A percentile compares a stretch with the other conserved stretches of the same genome.
These are phyloP conservation scores for Przewalskia tangutica DNA, from an alignment of 257 asterid genomes.

Conservation along the genomic window DNA sequence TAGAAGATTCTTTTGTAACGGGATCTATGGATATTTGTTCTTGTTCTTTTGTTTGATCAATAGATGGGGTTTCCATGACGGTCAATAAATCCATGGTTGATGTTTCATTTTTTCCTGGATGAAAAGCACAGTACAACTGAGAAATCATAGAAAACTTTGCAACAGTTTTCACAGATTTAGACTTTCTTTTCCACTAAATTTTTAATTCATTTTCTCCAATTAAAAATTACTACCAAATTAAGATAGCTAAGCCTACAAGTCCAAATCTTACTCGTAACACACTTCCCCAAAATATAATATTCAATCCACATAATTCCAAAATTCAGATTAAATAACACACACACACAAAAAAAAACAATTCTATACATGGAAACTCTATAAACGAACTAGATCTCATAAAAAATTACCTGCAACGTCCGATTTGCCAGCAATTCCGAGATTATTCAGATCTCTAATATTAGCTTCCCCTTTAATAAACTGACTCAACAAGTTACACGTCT, in stretches of 20 bases:
- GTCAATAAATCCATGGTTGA: constrained; percentile 18
- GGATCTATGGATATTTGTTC: constrained; percentile 4
- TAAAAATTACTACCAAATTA: background rate
- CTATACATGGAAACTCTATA: background rate
- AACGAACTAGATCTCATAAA: background rate
- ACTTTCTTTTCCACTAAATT: background rate
- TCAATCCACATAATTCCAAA: background rate
- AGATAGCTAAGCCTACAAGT: background rate
- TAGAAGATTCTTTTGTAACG: constrained; percentile 6
- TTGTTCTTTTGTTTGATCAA: constrained; percentile 5
- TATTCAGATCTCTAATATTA: constrained; percentile 39
- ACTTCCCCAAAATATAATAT: background rate
- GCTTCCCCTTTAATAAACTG: constrained; percentile 56
- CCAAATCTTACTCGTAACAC: background rate
- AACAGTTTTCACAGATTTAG: background rate
- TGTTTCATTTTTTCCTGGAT: constrained; percentile 33
- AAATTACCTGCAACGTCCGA: constrained; percentile 30
- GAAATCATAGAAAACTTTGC: background rate
- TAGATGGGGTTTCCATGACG: constrained; percentile 17
- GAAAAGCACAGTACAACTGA: background rate
- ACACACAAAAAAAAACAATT: background rate
- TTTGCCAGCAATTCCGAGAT: constrained; percentile 38
- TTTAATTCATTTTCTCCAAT: background rate
- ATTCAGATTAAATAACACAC: background rate
- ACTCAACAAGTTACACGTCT: constrained; percentile 59